Conservation (phyloP, 805 yeast species). For the Clavispora carvajalis region DNA sequence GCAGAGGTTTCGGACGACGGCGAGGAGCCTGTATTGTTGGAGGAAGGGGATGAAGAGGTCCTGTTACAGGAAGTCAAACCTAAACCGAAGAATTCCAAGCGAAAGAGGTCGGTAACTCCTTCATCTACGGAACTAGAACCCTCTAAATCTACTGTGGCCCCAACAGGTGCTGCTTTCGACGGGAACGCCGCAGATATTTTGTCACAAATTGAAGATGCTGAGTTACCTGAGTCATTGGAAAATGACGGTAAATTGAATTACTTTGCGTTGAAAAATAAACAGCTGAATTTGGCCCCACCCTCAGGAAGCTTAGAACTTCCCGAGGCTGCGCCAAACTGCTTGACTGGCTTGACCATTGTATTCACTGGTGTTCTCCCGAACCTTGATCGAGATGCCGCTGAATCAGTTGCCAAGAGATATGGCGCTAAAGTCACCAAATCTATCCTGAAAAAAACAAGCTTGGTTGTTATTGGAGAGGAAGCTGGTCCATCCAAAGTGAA, state of each 20-base stretch:
- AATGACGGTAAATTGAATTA: conserved; percentile 52
- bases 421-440: conserved; percentile 91
- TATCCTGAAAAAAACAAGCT: conserved; percentile 76
- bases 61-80: conserved; percentile 12
- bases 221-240: conserved; percentile 50
- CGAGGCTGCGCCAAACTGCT: conserved; percentile 78
- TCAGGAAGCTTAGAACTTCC: conserved; percentile 53
- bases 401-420: conserved; percentile 70
- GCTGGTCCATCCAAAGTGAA: conserved; percentile 95
- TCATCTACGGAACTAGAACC: conserved; percentile 3
- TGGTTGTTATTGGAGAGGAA: conserved; percentile 89
- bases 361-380: conserved; percentile 88
- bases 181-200: conserved; percentile 46
- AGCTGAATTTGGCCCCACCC: conserved; percentile 20
- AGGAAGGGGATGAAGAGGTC: conserved; percentile 6
- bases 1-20: conserved; percentile 12
- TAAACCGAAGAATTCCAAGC: conserved; percentile 7
- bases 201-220: conserved; percentile 68
- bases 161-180: conserved; percentile 28
- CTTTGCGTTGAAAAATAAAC: conserved; percentile 39
- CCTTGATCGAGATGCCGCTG: conserved; percentile 71
- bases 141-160: conserved; percentile 1
- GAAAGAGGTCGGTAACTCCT: conserved; percentile 4
- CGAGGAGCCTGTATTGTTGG: conserved; percentile 5
- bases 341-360: conserved; percentile 84